These are phyloP conservation scores for Rhizophora apiculata DNA, from an alignment of 345 rosid species.

Conservation along the genomic window DNA sequence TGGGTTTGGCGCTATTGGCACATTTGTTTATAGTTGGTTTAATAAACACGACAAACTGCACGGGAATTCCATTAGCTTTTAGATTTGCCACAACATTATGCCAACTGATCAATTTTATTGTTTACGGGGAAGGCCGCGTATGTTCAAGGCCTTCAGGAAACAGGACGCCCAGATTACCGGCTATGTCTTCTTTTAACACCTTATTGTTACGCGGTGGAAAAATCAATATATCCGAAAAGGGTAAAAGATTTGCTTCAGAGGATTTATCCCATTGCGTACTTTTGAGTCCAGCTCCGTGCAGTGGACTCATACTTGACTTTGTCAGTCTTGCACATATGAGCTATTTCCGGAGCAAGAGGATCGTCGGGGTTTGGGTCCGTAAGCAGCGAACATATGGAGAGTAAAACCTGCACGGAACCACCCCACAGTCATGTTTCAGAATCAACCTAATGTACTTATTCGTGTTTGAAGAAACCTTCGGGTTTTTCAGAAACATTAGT, in stretches of 20 bases:
- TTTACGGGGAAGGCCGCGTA: not conserved
- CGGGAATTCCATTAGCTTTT: too few species aligned
- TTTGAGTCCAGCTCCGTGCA: constrained; percentile 62
- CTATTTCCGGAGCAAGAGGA: constrained; percentile 58
- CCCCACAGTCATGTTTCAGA: not conserved
- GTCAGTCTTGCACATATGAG: constrained; percentile 47
- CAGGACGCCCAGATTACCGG: not conserved
- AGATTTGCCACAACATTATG: not conserved
- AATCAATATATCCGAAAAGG: not conserved
- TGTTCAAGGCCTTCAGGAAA: not conserved
- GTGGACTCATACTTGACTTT: constrained; percentile 54
- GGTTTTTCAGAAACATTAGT: too few species aligned
- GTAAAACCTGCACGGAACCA: constrained; percentile 37
- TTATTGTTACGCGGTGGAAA: not conserved
- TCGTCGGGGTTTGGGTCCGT: constrained; percentile 63
- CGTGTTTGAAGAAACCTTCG: too few species aligned
- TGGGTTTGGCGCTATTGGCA: too few species aligned
- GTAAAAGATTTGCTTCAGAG: not conserved
- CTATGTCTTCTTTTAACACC: not conserved
- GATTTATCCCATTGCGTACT: constrained; percentile 53
- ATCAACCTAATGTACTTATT: not conserved
- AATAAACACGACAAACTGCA: too few species aligned
- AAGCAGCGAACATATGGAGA: constrained; percentile 59
- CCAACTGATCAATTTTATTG: not conserved
- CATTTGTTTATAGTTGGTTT: too few species aligned